Percentiles rank a stretch among this genome's conserved stretches.
Conservation (phyloP, 2,329 filamentous ascomycete genomes). For the Aspergillus tanneri region DNA sequence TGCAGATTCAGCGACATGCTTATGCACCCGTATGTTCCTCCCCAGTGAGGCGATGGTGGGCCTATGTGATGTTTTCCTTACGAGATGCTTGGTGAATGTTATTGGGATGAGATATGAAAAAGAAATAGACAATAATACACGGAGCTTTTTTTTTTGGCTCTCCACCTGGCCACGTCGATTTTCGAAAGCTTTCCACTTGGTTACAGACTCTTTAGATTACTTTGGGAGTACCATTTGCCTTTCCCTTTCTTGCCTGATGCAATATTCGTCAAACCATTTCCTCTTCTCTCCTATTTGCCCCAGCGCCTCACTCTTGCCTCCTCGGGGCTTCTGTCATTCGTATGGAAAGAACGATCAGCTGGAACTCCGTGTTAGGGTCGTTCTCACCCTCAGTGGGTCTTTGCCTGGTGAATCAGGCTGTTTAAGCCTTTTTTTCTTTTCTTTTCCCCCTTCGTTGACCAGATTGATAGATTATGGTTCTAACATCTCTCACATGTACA, state of each 20-base stretch:
- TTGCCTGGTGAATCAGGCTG: not conserved
- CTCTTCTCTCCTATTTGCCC: constrained; percentile 7
- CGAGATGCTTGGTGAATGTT: constrained; percentile 17
- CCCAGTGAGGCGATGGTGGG: constrained; percentile 33
- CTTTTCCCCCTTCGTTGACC: not conserved
- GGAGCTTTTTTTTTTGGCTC: constrained; percentile 17
- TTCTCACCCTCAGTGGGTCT: constrained; percentile 3
- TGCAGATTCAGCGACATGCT: constrained; percentile 52
- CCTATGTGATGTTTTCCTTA: constrained; percentile 16
- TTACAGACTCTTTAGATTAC: not conserved
- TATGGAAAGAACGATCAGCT: constrained; percentile 6
- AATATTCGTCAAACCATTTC: not conserved
- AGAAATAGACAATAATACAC: constrained; percentile 39
- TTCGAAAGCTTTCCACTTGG: not conserved
- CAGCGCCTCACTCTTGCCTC: constrained; percentile 17
- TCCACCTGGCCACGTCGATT: constrained; percentile 6
- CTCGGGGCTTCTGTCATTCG: constrained; percentile 4
- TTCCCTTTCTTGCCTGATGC: not conserved
- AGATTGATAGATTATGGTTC: not conserved
- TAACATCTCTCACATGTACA: not conserved
- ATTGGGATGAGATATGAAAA: constrained; percentile 40
- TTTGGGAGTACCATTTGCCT: not conserved
- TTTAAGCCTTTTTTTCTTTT: not conserved
- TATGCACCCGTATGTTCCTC: constrained; percentile 49
- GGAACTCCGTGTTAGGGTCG: not conserved